These are phyloP conservation scores for Talaromyces sp. DNA, from an alignment of 2,329 filamentous ascomycete species.

Conservation along the genomic window DNA sequence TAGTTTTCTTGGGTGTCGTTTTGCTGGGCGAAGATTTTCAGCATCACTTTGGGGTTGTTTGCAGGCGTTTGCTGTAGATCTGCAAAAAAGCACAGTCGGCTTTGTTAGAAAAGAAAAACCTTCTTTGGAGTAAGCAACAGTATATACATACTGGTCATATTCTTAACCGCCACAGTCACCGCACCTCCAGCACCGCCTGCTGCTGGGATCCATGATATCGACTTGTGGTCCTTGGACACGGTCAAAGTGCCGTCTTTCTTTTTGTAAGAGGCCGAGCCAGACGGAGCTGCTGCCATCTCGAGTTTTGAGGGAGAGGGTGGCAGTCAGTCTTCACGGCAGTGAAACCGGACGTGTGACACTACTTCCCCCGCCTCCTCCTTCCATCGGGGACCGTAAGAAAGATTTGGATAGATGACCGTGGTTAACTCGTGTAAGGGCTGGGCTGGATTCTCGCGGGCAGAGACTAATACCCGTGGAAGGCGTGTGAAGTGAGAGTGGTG, in stretches of 20 bases:
- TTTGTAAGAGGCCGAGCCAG: constrained; percentile 74
- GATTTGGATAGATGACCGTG: not conserved
- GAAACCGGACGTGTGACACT: constrained; percentile 21
- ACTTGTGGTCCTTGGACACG: constrained; percentile 65
- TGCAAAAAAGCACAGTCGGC: constrained; percentile 27
- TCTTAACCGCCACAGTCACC: constrained; percentile 64
- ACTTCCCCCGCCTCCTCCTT: constrained; percentile 17
- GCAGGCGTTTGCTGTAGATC: constrained; percentile 94
- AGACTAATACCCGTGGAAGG: not conserved
- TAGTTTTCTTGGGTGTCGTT: constrained; percentile 51
- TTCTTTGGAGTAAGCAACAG: not conserved
- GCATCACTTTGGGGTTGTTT: constrained; percentile 80
- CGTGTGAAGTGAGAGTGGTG: not conserved
- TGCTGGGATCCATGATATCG: constrained; percentile 74
- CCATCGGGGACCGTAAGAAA: constrained; percentile 4
- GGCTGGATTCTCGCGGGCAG: not conserved
- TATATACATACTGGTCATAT: constrained; percentile 68
- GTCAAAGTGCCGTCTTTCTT: constrained; percentile 88
- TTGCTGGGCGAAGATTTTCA: constrained; percentile 79
- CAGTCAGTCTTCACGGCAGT: constrained; percentile 31
- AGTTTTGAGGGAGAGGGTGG: constrained; percentile 10
- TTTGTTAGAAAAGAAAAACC: not conserved
- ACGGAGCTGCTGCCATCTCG: constrained; percentile 42
- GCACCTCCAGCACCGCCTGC: constrained; percentile 55
- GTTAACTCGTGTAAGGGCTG: not conserved